Base-by-base conservation (phyloP, 768 basidiomycete genomes). In the Mycena albidolilacea region DNA sequence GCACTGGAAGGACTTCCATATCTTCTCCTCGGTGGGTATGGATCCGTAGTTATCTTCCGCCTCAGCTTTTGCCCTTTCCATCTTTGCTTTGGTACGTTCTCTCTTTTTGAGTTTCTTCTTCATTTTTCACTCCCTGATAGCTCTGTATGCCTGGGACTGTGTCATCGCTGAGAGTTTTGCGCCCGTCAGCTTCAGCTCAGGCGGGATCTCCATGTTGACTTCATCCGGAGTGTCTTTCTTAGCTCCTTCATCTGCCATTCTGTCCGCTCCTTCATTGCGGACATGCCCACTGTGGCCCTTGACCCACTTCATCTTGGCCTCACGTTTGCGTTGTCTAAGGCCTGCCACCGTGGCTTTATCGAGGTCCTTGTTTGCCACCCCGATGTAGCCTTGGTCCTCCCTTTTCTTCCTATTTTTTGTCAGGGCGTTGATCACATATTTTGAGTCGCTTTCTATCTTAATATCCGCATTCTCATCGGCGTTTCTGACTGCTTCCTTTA, bases 341-440 rank as follows among this genome's bases (percentile, higher is more conserved):
- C 58, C 54, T 3, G 71, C 71, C 0, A 71, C 61, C 1, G 72
- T 57, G 0, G 69, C 68, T n/a, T 59, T 12, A 23, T 75, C 71
- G 0, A 80, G 19, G 0, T 69, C 7, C 30, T 3, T 30, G 30
- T 30, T 30, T 30, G 58, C 0, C n/a, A 75, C 60, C 0, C 50
- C 61, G 0, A 79, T 77, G 76, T 74, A 85, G 0, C 83, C 82
- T 0, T 15, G 12, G 48, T 84, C 76, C 50, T 84, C 81, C 74
- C 78, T 77, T 1, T 59, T 55, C 0, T 38, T 19, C 2, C 77
- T 59, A 39, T 80, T 48, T 38, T 69, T 71, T 0, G 78, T 82
- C 0, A 82, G 37, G 0, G 64, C 77, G 8, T 81, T 70, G 7
- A 80, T 73, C 0, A 64, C 67, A 30, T 79, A 71, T 69, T 67